Conservation (phyloP, 164 flowering plant genomes). For the Vitis amurensis region DNA sequence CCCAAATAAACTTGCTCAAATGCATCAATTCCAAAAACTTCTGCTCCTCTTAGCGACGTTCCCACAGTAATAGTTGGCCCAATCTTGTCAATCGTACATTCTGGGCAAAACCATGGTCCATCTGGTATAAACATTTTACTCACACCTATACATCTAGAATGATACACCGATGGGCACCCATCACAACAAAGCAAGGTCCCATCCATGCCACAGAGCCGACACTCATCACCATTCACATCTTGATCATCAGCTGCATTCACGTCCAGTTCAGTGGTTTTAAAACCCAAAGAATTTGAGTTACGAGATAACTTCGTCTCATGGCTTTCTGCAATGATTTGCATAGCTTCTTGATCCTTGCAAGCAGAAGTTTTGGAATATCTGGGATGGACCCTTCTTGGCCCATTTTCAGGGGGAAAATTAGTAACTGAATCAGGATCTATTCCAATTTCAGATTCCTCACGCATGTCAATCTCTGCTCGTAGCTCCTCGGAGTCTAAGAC, state of each 20-base stretch:
- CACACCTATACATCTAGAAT: slow-evolving; percentile 88
- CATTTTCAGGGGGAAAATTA: slow-evolving; percentile 32
- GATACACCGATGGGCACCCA: slow-evolving; percentile 97
- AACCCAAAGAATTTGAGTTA: slow-evolving; percentile 21
- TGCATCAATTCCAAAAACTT: slow-evolving; percentile 75
- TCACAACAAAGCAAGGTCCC: slow-evolving; percentile 96
- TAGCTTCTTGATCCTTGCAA: slow-evolving; percentile 46
- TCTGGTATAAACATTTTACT: slow-evolving; percentile 68
- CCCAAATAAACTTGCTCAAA: slow-evolving; percentile 76
- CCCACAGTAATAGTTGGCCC: slow-evolving; percentile 49
- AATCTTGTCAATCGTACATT: slow-evolving; percentile 58
- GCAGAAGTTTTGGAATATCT: slow-evolving; percentile 70
- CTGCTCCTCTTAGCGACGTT: slow-evolving; percentile 70
- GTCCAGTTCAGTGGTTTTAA: slow-evolving; percentile 23
- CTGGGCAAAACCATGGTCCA: slow-evolving; percentile 94
- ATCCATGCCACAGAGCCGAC: slow-evolving; percentile 97
- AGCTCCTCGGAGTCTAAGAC: slow-evolving; percentile 67
- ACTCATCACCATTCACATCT: slow-evolving; percentile 88
- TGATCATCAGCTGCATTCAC: slow-evolving; percentile 34
- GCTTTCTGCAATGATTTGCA: slow-evolving; percentile 34
- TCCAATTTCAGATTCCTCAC: slow-evolving; percentile 69
- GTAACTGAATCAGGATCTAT: slow-evolving; percentile 41
- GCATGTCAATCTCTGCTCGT: slow-evolving; percentile 76
- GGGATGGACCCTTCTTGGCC: slow-evolving; percentile 75
- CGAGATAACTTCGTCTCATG: slow-evolving; percentile 20